A percentile compares a stretch with the other conserved stretches of the same genome.
Conservation (phyloP, 1,284 basidiomycete genomes). For the Meira nashicola region DNA sequence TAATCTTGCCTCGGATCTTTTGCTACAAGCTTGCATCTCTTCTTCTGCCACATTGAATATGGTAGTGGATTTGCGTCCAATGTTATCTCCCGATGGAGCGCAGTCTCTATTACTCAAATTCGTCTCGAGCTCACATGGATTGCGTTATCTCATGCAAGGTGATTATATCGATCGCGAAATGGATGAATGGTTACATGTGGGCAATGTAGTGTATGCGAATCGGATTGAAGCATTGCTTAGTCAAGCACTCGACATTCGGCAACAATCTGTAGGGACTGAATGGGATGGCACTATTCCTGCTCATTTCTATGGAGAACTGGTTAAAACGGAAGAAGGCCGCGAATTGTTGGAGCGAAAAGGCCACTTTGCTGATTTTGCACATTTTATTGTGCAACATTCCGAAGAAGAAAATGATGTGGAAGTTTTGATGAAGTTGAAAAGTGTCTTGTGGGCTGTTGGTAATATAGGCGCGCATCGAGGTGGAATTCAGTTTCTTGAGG, state of each 20-base stretch:
- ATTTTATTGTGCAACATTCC: conserved; percentile 81
- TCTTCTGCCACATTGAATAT: conserved; percentile 71
- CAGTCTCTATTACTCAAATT: conserved; percentile 80
- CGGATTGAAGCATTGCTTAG: conserved; percentile 78
- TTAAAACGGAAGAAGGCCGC: conserved; percentile 90
- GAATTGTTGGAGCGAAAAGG: conserved; percentile 81
- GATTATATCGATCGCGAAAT: conserved; percentile 91
- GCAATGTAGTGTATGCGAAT: conserved; percentile 78
- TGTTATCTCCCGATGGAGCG: conserved; percentile 87
- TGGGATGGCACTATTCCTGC: conserved; percentile 77
- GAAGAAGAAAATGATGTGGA: conserved; percentile 76
- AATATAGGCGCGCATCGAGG: conserved; percentile 85
- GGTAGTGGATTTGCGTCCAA: conserved; percentile 90
- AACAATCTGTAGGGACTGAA: not conserved
- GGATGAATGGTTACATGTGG: conserved; percentile 82
- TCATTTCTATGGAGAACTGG: conserved; percentile 96
- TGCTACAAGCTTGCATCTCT: conserved; percentile 83
- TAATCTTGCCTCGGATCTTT: conserved; percentile 77
- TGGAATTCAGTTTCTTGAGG: conserved; percentile 88
- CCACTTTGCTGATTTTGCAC: conserved; percentile 83
- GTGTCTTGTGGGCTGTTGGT: conserved; percentile 95
- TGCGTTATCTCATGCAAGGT: conserved; percentile 81
- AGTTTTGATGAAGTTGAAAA: conserved; percentile 82
- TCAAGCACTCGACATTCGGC: conserved; percentile 55
- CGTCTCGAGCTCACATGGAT: conserved; percentile 87